Evolutionary conservation across 495 filamentous ascomycete genomes (phyloP).

Genomic region (Aspergillus sclerotioniger): DNA sequence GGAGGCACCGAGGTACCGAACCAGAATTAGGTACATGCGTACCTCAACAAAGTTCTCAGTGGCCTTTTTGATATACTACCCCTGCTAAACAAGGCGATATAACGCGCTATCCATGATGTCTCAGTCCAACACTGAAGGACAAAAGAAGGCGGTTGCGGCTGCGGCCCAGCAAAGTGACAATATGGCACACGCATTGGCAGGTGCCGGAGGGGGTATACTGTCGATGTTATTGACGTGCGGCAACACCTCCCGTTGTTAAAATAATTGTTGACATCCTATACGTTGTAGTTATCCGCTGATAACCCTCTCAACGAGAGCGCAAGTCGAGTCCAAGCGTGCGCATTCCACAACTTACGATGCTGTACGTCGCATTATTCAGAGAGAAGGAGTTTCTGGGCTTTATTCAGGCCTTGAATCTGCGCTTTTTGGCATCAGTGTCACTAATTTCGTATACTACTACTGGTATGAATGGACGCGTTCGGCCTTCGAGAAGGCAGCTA

Average conservation of each 20-base stretch:
- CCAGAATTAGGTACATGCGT: no score
- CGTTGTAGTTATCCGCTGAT: conserved; percentile 81
- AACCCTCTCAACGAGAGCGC: conserved; percentile 94
- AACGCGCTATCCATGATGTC: conserved; percentile 31
- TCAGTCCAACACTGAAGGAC: conserved; percentile 32
- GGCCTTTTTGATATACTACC: neutral
- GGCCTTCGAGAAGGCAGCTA: conserved; percentile 80
- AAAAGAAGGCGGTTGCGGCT: conserved; percentile 39
- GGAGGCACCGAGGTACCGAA: neutral
- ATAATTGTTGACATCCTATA: conserved; percentile 19
- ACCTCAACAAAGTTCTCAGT: neutral
- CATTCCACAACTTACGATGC: conserved; percentile 78
- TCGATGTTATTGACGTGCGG: conserved; percentile 91
- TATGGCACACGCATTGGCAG: conserved; percentile 83
- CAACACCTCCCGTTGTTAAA: conserved; percentile 1
- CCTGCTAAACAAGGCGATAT: neutral
- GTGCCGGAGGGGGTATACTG: conserved; percentile 85
- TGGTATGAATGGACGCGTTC: conserved; percentile 98
- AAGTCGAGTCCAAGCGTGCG: conserved; percentile 93
- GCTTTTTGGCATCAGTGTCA: conserved; percentile 95
- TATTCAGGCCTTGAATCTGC: conserved; percentile 88
- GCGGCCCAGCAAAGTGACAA: conserved; percentile 78
- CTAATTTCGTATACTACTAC: conserved; percentile 99
- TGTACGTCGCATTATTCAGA: conserved; percentile 79
- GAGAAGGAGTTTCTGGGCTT: conserved; percentile 84